Base-by-base conservation (phyloP, 768 basidiomycete species). In the Phanerochaete carnosa region DNA sequence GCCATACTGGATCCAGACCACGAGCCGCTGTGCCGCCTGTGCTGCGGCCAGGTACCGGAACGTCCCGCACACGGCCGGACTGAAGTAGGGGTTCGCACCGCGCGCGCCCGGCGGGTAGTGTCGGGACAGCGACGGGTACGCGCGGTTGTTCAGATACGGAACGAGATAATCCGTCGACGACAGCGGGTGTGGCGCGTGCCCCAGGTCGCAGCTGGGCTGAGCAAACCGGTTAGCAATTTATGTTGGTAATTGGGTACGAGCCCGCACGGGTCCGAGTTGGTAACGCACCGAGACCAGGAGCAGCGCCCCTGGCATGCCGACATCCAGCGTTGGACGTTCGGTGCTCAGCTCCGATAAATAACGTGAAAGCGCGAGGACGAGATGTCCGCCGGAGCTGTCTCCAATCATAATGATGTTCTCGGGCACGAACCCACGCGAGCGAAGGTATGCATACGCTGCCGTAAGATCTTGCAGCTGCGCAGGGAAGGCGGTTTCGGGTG, bases 301-400 rank as follows among this genome's bases (percentile, higher is more conserved):
- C 28, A 62, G 16, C 28, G 35, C 57, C 7, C 61, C 61, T 2
- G 56, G 56, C 55, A 54, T 57, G n/a, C 61, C 61, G 25, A 62
- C 61, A 9, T 58, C 35, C 7, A 62, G 45, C 3, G 30, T 37
- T 1, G 61, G 61, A 4, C 16, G 45, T 13, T 16, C 30, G 5
- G 37, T 23, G 30, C 30, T 50, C 22, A 62, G 61, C 37, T 62
- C 61, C 15, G 56, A 49, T 23, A 81, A 62, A 66, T 81, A 80
- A 2, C 75, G 74, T 4, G 72, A 65, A 30, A 81, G 67, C 43
- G 74, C 72, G n/a, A 78, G 59, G 0, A 76, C 78, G 23, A 85
- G 72, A 61, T 81, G 77, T 0, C 77, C 84, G 0, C 85, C 86
- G 0, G 85, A 82, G 2, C 81, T 83, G 54, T 86, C 84, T 12